Percentiles rank a stretch among this genome's conserved stretches.
Evolutionary conservation across 2,329 filamentous ascomycete genomes (phyloP).

Genomic region (Stemphylium beticola): DNA sequence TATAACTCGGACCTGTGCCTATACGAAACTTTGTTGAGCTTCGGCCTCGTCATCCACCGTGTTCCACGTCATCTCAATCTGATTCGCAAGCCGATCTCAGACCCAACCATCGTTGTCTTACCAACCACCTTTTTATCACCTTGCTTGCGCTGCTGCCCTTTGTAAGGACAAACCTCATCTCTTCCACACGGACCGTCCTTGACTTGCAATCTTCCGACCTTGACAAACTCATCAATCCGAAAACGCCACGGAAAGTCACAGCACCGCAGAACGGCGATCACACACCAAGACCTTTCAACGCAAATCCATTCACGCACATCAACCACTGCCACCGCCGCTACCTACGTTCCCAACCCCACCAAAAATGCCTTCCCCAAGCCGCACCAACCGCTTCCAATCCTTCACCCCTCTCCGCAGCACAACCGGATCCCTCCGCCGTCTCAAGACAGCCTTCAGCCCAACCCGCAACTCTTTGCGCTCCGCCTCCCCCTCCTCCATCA

Average conservation of each 20-base stretch:
- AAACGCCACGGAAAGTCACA: background rate
- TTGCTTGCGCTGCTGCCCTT: slow-evolving; percentile 2
- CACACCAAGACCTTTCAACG: background rate
- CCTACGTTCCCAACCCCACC: slow-evolving; percentile 7
- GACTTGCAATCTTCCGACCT: background rate
- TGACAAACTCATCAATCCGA: background rate
- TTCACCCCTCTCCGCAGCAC: slow-evolving; percentile 44
- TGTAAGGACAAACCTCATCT: background rate
- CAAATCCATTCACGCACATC: slow-evolving; percentile 1
- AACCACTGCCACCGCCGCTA: slow-evolving; percentile 1
- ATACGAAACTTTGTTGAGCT: slow-evolving; percentile 7
- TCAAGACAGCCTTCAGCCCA: slow-evolving; percentile 46
- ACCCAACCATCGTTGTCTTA: slow-evolving; percentile 3
- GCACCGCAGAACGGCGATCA: slow-evolving; percentile 6
- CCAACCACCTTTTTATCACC: background rate
- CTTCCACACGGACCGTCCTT: background rate
- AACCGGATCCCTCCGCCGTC: slow-evolving; percentile 37
- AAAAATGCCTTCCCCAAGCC: slow-evolving; percentile 41
- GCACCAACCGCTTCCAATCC: slow-evolving; percentile 48
- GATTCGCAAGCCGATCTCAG: slow-evolving; percentile 11
- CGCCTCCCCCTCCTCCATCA: slow-evolving; percentile 26
- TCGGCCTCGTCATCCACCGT: background rate
- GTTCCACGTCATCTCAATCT: slow-evolving; percentile 4
- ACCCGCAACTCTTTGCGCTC: slow-evolving; percentile 38
- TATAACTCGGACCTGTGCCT: slow-evolving; percentile 13